Evolutionary conservation across 2,329 filamentous ascomycete genomes (phyloP), one percentile per base, ranked within the genome.

Genomic region (Elsinoe batatas): DNA sequence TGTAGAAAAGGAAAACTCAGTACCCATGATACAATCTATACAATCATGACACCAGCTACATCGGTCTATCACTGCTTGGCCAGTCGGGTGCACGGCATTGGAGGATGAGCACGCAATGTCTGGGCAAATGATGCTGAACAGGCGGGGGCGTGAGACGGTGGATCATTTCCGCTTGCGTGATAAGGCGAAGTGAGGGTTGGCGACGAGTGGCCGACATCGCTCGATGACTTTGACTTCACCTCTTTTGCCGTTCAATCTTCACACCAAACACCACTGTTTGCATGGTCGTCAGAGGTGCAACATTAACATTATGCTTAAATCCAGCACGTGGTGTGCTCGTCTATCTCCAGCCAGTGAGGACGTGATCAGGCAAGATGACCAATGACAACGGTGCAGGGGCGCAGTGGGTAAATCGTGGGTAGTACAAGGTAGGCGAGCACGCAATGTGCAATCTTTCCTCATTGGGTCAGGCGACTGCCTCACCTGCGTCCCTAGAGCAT

Each of bases 401-500:
- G 26, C 26, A 7, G 26, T 30, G 26, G 26, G 26, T 30, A 35
- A 20, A 33, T 22, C 17, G 44, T 49, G 17, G 44, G 32, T 36
- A 32, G 26, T 17, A 38, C 35, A 15, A 33, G 46, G 32, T 32
- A 32, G 20, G n/a, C 46, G 38, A 51, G 26, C 47, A 51, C 47
- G 47, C 47, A 20, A 51, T 49, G 15, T 51, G 32, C 32, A 15
- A 35, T 51, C 47, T 20, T 38, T 26, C 47, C 47, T 38, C 5
- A 18, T 51, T 38, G 32, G 44, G 47, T 51, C 47, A 35, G 18
- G 32, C 47, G 47, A n/a, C 33, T 32, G 32, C 47, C 47, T 38
- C 47, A 51, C 32, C 47, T 51, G 47, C 47, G 37, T 51, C 47
- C 10, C 47, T 36, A 51, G 47, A 51, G 47, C 33, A 51, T 51